Base-by-base conservation (phyloP, 305 asterid species). In the Petunia hybrid region DNA sequence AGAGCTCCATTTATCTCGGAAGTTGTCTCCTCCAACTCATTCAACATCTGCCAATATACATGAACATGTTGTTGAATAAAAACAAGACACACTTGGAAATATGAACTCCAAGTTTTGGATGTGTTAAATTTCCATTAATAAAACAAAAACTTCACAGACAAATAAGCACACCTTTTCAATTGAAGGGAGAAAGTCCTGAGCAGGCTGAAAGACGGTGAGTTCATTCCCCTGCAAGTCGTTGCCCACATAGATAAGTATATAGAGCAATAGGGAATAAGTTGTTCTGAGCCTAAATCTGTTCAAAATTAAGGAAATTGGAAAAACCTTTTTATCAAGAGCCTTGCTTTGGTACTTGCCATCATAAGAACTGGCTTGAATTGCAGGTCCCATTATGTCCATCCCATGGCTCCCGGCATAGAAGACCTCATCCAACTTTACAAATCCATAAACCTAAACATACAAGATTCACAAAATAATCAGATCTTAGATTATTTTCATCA, bases 321-420 rank as follows among this genome's bases (percentile, higher is more conserved):
- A 60, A 22, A 89, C 97, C 85, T 87, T 87, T 16, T 81, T 76
- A 84, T 92, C 92, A 6, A 71, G 85, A 77, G 89, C 65, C 66
- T 85, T 87, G 14, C 82, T 89, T 67, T 85, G 91, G 82, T 85
- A 87, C 69, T 87, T 89, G 77, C 74, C 82, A 77, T 86, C 89
- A 82, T 91, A 85, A 48, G 92, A 87, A 38, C 77, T 82, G 4
- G 76, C 61, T 70, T 81, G 82, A 8, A 79, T 80, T 1, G 86
- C 84, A 45, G 98, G 99, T 42, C 97, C 97, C 91, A 88, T 90
- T 70, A 94, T 95, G 80, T 95, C 99, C 99, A 95, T 90, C 8
- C 99, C 99, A 82, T 95, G 99, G 89, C 98, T 94, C 42, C 99
- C 99, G 8, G 99, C 98, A 42, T 95, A 95, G 83, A 87, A 92